Percentiles rank a stretch among this genome's conserved stretches.
phyloP scores from a whole-genome alignment of 2,329 filamentous ascomycete species.

The Fusarium dimerum region DNA sequence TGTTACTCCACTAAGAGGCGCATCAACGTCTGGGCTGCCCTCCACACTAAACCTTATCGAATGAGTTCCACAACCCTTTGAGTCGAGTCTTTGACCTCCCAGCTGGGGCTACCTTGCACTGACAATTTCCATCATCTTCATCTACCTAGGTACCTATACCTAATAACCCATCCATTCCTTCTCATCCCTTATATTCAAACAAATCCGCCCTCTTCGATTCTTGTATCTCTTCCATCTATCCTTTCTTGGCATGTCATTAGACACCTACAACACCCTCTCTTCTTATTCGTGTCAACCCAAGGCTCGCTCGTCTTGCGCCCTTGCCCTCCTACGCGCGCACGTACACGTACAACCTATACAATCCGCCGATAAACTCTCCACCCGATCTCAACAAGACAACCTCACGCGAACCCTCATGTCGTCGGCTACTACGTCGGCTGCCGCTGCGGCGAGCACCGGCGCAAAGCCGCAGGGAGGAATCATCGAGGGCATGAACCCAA shows the following conservation, averaged over 20 bases:
- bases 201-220: not conserved
- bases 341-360: too few species aligned
- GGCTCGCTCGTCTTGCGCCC: not conserved
- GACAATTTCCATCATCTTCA: too few species aligned
- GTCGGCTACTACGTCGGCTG: constrained; percentile 26
- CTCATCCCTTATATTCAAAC: too few species aligned
- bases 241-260: not conserved
- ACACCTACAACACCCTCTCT: not conserved
- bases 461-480: constrained; percentile 58
- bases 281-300: not conserved
- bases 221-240: not conserved
- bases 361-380: too few species aligned
- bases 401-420: constrained; percentile 15
- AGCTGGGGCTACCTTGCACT: too few species aligned
- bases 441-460: constrained; percentile 33
- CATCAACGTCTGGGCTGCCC: too few species aligned
- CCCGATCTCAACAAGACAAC: not conserved
- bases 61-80: too few species aligned
- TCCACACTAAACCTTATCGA: too few species aligned
- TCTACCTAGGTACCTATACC: too few species aligned
- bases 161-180: too few species aligned
- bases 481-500: constrained; percentile 69
- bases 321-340: not conserved
- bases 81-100: too few species aligned
- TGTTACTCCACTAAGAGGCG: too few species aligned